Base-by-base conservation (phyloP, 2,329 filamentous ascomycete genomes). In the Aspergillus fischeri region DNA sequence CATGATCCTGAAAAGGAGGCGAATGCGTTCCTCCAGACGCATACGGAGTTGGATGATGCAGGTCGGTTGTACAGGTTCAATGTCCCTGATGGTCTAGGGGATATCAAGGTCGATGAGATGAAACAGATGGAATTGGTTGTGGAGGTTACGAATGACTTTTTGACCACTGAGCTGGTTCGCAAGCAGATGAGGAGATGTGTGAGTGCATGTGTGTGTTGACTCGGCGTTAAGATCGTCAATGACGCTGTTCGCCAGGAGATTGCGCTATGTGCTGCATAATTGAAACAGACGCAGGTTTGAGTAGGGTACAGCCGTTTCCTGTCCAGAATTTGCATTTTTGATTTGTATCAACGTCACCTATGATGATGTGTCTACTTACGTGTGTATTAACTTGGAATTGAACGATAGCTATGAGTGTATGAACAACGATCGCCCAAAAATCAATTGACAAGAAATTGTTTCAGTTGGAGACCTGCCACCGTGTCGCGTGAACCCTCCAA, bases 211-310 rank as follows among this genome's bases (percentile, higher is more conserved):
- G 25, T 27, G 25, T 27, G 25, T 1, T 27, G 25, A 27, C 25
- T 27, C 25, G 25, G 25, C 4, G 25, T 27, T 27, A 27, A 27
- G 6, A 3, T 73, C 10, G 62, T 59, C 49, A 65, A 62, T 49
- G 63, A 69, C 5, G 20, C 10, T 21, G 44, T 47, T 47, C 20
- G 44, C 44, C 21, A 27, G 44, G 44, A 47, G n/a, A 47, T 47
- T 47, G 44, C 10, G 2, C 1, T 25, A 2, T 47, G 44, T 7
- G 44, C 44, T 24, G 11, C 20, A 14, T 21, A 4, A 20, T 47
- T 47, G 21, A 11, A 14, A 27, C 2, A 14, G 44, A 14, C 21
- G 24, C 21, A 24, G 44, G 44, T 27, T 25, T 25, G 21, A 47
- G 21, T 6, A 11, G 11, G 8, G 0, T 5, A 25, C 2, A 17